A percentile compares a stretch with the other conserved stretches of the same genome.
Conservation (phyloP, 2,329 filamentous ascomycete species). For the Colletotrichum melonis region DNA sequence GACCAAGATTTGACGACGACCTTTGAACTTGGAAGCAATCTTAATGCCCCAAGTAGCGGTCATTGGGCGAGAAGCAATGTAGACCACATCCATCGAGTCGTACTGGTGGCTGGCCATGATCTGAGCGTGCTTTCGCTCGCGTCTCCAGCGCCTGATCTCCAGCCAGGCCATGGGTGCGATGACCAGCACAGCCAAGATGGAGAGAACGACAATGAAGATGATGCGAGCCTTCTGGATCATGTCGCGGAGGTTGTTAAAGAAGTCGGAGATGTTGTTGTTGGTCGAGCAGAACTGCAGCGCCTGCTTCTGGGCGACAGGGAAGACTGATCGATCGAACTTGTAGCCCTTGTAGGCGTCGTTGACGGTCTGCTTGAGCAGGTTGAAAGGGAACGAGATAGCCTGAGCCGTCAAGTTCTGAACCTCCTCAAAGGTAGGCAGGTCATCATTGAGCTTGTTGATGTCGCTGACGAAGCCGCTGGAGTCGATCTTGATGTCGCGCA, state of each 20-base stretch:
- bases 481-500: conserved; percentile 77
- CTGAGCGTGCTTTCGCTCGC: conserved; percentile 75
- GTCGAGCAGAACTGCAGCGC: conserved; percentile 88
- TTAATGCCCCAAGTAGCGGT: conserved; percentile 79
- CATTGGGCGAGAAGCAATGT: conserved; percentile 85
- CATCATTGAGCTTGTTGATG: conserved; percentile 78
- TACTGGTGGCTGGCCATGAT: conserved; percentile 74
- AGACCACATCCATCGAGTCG: conserved; percentile 89
- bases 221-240: conserved; percentile 77
- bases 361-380: conserved; percentile 79
- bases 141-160: conserved; percentile 82
- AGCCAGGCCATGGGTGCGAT: conserved; percentile 84
- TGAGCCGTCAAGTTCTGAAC: conserved; percentile 85
- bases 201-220: conserved; percentile 80
- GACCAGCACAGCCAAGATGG: conserved; percentile 76
- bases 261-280: conserved; percentile 82
- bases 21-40: conserved; percentile 72
- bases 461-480: conserved; percentile 75
- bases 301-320: conserved; percentile 87
- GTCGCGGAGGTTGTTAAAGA: conserved; percentile 80
- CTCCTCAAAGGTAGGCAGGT: conserved; percentile 85
- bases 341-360: conserved; percentile 78
- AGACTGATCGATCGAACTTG: conserved; percentile 79
- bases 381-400: conserved; percentile 82
- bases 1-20: conserved; percentile 76